A percentile compares a stretch with the other conserved stretches of the same genome.
These are phyloP conservation scores for Stentor coeruleus DNA, from an alignment of 73 alveolate genomes.

Conservation along the genomic window DNA sequence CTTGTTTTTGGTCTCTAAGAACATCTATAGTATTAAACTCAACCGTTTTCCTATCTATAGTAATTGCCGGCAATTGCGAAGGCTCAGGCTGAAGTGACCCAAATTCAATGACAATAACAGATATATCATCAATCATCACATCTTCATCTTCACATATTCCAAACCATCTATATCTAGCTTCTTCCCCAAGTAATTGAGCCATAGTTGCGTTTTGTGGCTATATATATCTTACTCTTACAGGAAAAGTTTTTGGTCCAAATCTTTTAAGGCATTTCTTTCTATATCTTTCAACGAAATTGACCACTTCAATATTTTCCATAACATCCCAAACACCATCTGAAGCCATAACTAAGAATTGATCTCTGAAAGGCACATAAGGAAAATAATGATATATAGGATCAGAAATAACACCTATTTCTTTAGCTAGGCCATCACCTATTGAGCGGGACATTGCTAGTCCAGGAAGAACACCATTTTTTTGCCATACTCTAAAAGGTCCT, in stretches of 20 bases:
- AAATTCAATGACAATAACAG: background rate
- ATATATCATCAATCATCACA: background rate
- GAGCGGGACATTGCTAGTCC: constrained; percentile 27
- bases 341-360: constrained; percentile 6
- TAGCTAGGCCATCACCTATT: constrained; percentile 19
- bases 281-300: constrained; percentile 7
- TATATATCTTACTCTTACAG: no score
- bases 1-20: no score
- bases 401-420: constrained; percentile 7
- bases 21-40: background rate
- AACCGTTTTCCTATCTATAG: background rate
- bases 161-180: background rate
- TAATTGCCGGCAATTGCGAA: background rate
- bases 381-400: constrained; percentile 3
- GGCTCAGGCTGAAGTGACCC: background rate
- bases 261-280: background rate
- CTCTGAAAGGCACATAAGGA: background rate
- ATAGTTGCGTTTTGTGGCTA: background rate
- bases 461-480: background rate
- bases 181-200: background rate
- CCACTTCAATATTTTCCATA: constrained; percentile 23
- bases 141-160: background rate
- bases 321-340: constrained; percentile 31
- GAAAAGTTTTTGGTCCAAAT: background rate
- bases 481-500: constrained; percentile 28